Conservation (phyloP, 148 eudicot species). For the Mesembryanthemum crystallinum region DNA sequence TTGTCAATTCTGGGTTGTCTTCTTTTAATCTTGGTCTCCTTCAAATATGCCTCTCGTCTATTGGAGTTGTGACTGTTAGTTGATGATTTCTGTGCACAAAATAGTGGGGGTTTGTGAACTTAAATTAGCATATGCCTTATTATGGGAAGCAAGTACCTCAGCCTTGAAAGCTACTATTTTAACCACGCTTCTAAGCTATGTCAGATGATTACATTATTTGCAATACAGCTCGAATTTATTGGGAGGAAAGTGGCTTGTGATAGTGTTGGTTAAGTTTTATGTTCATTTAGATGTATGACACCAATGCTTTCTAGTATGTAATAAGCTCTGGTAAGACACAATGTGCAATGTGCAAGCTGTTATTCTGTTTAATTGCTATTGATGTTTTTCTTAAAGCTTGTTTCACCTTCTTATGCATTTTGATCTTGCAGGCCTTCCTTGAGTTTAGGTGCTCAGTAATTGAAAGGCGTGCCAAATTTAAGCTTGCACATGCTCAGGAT, state of each 20-base stretch:
- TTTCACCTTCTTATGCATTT: background rate
- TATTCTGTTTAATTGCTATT: background rate
- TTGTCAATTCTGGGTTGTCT: background rate
- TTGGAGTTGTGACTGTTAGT: background rate
- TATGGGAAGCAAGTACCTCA: no score
- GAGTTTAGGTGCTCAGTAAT: constrained; percentile 85
- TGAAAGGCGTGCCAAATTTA: constrained; percentile 78
- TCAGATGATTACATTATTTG: background rate
- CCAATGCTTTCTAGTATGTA: background rate
- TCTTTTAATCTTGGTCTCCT: background rate
- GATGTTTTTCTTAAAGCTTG: background rate
- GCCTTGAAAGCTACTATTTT: no score
- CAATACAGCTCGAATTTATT: background rate
- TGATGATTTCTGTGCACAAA: background rate
- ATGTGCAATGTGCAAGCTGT: background rate
- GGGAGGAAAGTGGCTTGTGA: background rate
- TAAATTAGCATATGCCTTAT: background rate
- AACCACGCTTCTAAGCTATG: background rate
- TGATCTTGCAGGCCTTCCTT: constrained; percentile 70
- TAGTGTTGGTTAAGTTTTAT: background rate
- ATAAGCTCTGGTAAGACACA: no score
- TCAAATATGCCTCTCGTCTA: background rate
- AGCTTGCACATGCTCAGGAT: constrained; percentile 78
- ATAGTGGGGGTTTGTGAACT: background rate
- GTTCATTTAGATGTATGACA: constrained; percentile 4